Conservation (phyloP, 805 yeast genomes). For the Pichia insulana region DNA sequence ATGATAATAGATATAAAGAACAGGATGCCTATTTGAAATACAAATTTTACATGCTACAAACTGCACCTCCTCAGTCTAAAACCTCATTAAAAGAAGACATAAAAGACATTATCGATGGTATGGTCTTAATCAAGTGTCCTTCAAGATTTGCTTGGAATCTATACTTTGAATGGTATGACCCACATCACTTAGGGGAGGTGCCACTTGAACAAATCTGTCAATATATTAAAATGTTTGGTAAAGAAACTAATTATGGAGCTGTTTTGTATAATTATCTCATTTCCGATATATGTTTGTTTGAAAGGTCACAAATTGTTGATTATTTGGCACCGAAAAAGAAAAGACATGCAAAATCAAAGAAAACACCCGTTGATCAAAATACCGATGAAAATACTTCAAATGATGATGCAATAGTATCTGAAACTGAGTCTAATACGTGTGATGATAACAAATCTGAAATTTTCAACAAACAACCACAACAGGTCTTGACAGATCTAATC, state of each 20-base stretch:
- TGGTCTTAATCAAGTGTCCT: conserved; percentile 59
- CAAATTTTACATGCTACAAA: conserved; percentile 43
- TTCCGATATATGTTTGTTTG: conserved; percentile 64
- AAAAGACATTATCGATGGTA: conserved; percentile 52
- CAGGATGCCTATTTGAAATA: conserved; percentile 58
- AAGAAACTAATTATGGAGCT: conserved; percentile 42
- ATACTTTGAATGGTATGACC: conserved; percentile 67
- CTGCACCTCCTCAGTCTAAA: conserved; percentile 41
- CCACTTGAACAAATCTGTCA: conserved; percentile 38
- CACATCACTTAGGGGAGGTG: conserved; percentile 37
- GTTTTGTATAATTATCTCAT: conserved; percentile 56
- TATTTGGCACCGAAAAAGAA: conserved; percentile 13
- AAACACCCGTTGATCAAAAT: conserved; percentile 3
- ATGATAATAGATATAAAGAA: conserved; percentile 41
- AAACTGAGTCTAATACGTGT: conserved; percentile 16
- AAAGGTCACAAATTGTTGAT: conserved; percentile 23
- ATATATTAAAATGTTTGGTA: conserved; percentile 48
- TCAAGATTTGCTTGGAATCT: conserved; percentile 63
- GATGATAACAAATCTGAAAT: conserved; percentile 4
- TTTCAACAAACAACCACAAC: conserved; percentile 10
- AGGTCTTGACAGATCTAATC: conserved; percentile 9
- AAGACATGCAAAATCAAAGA: conserved; percentile 5
- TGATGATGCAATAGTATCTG: conserved; percentile 4
- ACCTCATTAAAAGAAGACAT: conserved; percentile 33
- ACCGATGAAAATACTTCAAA: conserved; percentile 10